Base-by-base conservation (phyloP, 441 rosid genomes). In the Populus hybrid region DNA sequence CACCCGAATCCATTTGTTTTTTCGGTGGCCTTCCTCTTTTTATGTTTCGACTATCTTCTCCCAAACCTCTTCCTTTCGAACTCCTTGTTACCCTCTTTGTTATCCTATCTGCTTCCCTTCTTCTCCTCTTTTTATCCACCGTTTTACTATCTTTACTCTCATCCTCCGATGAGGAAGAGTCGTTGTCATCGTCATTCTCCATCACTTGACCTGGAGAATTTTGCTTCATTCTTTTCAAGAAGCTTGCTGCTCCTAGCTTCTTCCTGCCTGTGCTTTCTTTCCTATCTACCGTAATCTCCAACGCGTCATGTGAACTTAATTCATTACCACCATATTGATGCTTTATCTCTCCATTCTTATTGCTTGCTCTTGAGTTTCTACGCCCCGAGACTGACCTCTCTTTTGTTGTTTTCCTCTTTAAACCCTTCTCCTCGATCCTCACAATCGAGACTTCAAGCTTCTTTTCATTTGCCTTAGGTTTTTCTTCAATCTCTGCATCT, bases 191-290 rank as follows among this genome's bases (percentile, higher is more conserved):
- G 29, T 28, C 29, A 28, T 28, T 28, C 26, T 73, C 83, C 1
- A 56, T 71, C 20, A 40, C 73, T 26, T 76, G 75, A 42, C 83
- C 78, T 0, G 86, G 84, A 2, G 89, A 84, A 71, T 85, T 87
- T 75, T 88, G 91, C 84, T 83, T 88, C 86, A 87, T 88, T 72
- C 90, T 81, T 79, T 80, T 84, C 83, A 88, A 71, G 80, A 88
- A 88, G 40, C 88, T 83, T 0, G 90, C 91, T 1, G 80, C 90
- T 9, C 89, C 87, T 82, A 77, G 83, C 81, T 71, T 87, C 77
- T 88, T 88, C 79, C 71, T 83, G 14, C 64, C 69, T 23, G 66
- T 68, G 31, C 35, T 81, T 68, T 84, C 86, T 75, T 79, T 88
- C 77, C 76, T 84, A 26, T 84, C 86, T 33, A 69, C 72, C 75